These are phyloP conservation scores for Pseudogymnoascus sp. DNA, from an alignment of 2,329 filamentous ascomycete genomes.

Conservation along the genomic window DNA sequence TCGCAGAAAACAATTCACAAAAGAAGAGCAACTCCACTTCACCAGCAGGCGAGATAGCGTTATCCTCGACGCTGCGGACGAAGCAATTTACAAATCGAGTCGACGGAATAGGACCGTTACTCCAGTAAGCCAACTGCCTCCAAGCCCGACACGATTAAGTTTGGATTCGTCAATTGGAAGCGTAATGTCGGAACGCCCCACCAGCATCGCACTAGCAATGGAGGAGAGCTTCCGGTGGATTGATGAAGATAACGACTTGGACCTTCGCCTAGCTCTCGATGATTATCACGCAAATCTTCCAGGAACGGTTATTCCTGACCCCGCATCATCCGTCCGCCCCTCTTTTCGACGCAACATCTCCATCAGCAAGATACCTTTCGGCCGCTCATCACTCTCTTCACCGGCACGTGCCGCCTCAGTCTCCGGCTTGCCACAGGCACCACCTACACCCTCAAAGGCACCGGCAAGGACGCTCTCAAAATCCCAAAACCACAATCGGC, in stretches of 20 bases:
- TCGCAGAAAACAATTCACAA: conserved; percentile 60
- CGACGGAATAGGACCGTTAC: conserved; percentile 30
- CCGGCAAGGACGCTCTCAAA: neutral
- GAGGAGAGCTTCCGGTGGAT: conserved; percentile 67
- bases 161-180: conserved; percentile 15
- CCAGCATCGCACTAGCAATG: conserved; percentile 31
- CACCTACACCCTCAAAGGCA: conserved; percentile 19
- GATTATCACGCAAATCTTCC: conserved; percentile 60
- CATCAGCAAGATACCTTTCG: conserved; percentile 57
- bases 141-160: conserved; percentile 21
- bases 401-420: conserved; percentile 22
- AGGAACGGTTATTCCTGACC: conserved; percentile 41
- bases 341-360: conserved; percentile 67
- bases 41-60: conserved; percentile 45
- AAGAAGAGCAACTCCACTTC: conserved; percentile 60
- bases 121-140: conserved; percentile 26
- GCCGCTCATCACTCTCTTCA: conserved; percentile 44
- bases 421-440: conserved; percentile 27
- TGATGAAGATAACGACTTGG: conserved; percentile 64
- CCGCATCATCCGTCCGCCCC: conserved; percentile 42
- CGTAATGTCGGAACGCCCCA: conserved; percentile 15
- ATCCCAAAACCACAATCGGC: conserved; percentile 21
- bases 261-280: conserved; percentile 58
- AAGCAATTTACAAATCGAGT: conserved; percentile 45
- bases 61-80: conserved; percentile 51